Percentiles rank a stretch among this genome's conserved stretches.
These are phyloP conservation scores for Talaromyces stipitatus DNA, from an alignment of 495 filamentous ascomycete genomes.

Conservation along the genomic window DNA sequence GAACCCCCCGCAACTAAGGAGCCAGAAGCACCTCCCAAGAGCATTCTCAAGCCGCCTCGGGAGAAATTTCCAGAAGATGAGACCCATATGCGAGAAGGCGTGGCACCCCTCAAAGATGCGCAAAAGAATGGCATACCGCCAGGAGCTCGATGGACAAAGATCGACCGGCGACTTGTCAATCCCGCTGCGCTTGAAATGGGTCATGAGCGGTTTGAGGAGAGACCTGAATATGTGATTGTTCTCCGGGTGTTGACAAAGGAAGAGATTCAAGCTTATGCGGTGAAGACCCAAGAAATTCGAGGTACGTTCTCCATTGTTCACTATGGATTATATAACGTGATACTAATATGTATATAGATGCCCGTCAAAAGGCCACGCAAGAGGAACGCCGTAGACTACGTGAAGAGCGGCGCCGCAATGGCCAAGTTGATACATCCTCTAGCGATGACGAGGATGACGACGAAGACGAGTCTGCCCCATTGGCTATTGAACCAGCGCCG, in stretches of 20 bases:
- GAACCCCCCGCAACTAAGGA: slow-evolving; percentile 26
- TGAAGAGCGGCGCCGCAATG: slow-evolving; percentile 26
- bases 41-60: slow-evolving; percentile 65
- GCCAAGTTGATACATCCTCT: slow-evolving; percentile 26
- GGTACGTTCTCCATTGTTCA: slow-evolving; percentile 39
- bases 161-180: slow-evolving; percentile 74
- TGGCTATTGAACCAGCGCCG: slow-evolving; percentile 26
- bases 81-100: slow-evolving; percentile 75
- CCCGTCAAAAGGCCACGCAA: slow-evolving; percentile 25
- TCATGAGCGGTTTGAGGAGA: slow-evolving; percentile 74
- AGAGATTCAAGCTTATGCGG: slow-evolving; percentile 73
- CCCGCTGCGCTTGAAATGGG: slow-evolving; percentile 68
- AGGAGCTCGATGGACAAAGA: slow-evolving; percentile 83
- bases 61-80: slow-evolving; percentile 73
- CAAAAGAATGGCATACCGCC: slow-evolving; percentile 65
- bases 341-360: slow-evolving; percentile 22
- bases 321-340: neutral
- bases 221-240: slow-evolving; percentile 79
- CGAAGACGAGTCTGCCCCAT: slow-evolving; percentile 9
- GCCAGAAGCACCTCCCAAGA: slow-evolving; percentile 44
- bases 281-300: slow-evolving; percentile 67
- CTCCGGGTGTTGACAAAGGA: slow-evolving; percentile 70
- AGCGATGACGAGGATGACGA: slow-evolving; percentile 34
- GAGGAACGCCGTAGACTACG: slow-evolving; percentile 26
- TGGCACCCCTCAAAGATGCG: slow-evolving; percentile 77